Base-by-base conservation (phyloP, 352 stramenopile species). In the Phytopythium vexans region DNA sequence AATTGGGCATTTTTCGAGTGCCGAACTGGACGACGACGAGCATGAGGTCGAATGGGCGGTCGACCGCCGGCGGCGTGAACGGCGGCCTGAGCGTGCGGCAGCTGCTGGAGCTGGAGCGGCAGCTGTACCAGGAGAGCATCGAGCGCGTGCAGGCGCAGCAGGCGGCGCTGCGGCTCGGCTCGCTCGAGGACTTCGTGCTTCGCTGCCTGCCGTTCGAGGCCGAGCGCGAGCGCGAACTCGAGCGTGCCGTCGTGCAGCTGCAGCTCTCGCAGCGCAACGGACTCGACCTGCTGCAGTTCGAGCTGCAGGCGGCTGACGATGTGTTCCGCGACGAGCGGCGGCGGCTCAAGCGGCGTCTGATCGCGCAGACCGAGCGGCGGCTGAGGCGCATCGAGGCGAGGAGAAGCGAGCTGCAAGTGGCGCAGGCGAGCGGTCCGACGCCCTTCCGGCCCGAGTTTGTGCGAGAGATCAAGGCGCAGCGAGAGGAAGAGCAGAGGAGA, bases 111-210 rank as follows among this genome's bases (percentile, higher is more conserved):
- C 68, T 92, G 38, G 81, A 94, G 72, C 68, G 77, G 21, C 73
- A 88, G 65, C 69, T 94, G 32, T 92, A 92, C 54, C 79, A 94
- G 64, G 79, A 94, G 45, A 91, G 75, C 56, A 92, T 94, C 44
- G 77, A 91, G 32, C 75, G 70, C n/a, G 70, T 75, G 34, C 45
- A 60, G 40, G 50, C 60, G 39, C 82, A 86, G 48, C 74, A 77
- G n/a, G 50, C 72, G 33, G 41, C 80, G 52, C 67, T 94, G 33
- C 52, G 59, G 15, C 42, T 38, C 4, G 84, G 82, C 10, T 60
- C 57, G 12, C 60, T 90, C 37, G 68, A 86, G 27, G 84, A 86
- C 27, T 94, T 77, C 61, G 62, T 89, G 9, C 47, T 62, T 36
- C 70, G 75, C 39, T 92, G 82, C 46, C 51, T 49, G 12, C 80